Evolutionary conservation across 1,284 basidiomycete genomes (phyloP), one percentile per base, ranked within the genome.

Genomic region (Tranzscheliella williamsii): DNA sequence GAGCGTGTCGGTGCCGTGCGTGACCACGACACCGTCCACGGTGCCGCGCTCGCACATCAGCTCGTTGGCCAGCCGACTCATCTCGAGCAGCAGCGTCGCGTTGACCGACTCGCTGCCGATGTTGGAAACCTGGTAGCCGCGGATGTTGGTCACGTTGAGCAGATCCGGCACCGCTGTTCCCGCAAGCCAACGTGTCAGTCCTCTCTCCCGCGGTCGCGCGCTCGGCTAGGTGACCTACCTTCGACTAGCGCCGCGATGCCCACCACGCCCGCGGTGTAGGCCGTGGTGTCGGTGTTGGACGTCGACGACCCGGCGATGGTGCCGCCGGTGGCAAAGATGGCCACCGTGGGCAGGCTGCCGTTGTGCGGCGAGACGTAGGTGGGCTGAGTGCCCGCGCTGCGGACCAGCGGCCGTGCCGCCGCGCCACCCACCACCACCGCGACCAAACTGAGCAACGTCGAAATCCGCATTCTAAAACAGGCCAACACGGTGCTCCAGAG

Each of bases 1-100:
- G 23, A 72, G 47, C 3, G 72, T 77, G 38, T 78, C 73, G 22
- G 75, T 78, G 4, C 61, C 41, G 13, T 20, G 17, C n/a, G 41
- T 43, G 15, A 43, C 22, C 12, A 43, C 30, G 18, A 36, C 18
- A 21, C 41, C 41, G 9, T 30, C 31, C 33, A 20, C 33, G 18
- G 11, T 18, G 33, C 11, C 11, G 9, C 18, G 33, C 9, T 16
- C 27, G n/a, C 27, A 29, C 11, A 29, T 9, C 27, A 29, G 27
- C 27, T 9, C n/a, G n/a, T 29, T 29, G 27, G 27, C 27, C 9
- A 29, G 27, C 27, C n/a, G 9, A n/a, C 27, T 29, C 27, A 29
- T 29, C 11, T 9, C 9, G 11, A 29, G 9, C 11, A 29, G 27
- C 11, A 29, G 9, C 27, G 27, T 29, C 9, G 27, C 27, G n/a